phyloP scores from a whole-genome alignment of 495 filamentous ascomycete species.

The Hypoxylon subgilvum region DNA sequence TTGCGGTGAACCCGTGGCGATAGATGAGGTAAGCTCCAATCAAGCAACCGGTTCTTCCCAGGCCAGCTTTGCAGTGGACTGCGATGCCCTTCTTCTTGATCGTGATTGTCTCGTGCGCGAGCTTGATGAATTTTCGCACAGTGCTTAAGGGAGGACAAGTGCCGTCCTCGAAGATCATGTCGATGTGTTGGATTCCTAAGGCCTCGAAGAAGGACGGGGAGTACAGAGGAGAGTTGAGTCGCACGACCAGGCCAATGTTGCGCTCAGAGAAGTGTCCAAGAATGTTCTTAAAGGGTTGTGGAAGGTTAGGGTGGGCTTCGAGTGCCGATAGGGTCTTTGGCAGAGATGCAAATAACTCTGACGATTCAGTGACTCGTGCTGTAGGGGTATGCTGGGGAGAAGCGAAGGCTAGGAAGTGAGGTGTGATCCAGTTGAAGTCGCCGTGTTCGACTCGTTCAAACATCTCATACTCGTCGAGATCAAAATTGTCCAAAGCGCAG shows the following conservation, averaged over 20 bases:
- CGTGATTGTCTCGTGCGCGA: constrained; percentile 93
- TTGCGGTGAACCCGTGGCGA: constrained; percentile 95
- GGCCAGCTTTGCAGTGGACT: constrained; percentile 96
- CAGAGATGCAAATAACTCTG: constrained; percentile 72
- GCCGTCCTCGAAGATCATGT: constrained; percentile 99
- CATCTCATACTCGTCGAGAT: constrained; percentile 94
- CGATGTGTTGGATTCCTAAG: constrained; percentile 90
- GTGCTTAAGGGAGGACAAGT: constrained; percentile 88
- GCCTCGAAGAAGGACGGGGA: constrained; percentile 93
- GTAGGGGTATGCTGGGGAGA: constrained; percentile 85
- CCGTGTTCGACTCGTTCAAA: constrained; percentile 97
- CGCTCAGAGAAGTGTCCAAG: constrained; percentile 83
- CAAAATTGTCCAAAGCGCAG: constrained; percentile 86
- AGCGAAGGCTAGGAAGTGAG: constrained; percentile 92
- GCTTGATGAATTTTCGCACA: constrained; percentile 89
- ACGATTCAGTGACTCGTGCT: constrained; percentile 68
- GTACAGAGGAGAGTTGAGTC: constrained; percentile 94
- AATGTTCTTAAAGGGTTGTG: constrained; percentile 91
- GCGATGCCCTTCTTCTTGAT: constrained; percentile 86
- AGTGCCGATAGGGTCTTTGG: constrained; percentile 73
- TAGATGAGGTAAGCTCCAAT: constrained; percentile 99
- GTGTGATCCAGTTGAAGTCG: constrained; percentile 99
- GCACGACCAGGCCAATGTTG: constrained; percentile 90
- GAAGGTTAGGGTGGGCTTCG: constrained; percentile 65
- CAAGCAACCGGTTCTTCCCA: constrained; percentile 94